Evolutionary conservation across 805 yeast species (phyloP), one percentile per base, ranked within the genome.

Genomic region (Wickerhamiella azyma): DNA sequence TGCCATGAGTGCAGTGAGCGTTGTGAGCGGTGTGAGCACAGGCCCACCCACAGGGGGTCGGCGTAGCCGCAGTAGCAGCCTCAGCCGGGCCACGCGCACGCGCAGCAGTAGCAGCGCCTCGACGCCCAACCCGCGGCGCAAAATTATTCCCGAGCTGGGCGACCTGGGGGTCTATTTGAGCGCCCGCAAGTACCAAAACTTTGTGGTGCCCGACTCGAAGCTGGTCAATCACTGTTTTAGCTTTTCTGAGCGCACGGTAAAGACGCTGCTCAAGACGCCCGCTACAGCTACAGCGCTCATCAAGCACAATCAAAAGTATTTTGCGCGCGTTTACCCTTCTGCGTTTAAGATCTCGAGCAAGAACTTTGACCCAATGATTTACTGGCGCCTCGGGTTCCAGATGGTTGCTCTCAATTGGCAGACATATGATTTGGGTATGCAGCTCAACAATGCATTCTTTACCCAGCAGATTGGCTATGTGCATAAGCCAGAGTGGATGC

Each of bases 401-500:
- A 76, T 92, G 85, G 97, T 84, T 4, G 97, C 98, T 0, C 79
- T 95, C 0, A 92, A 89, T 59, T 89, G 96, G 96, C 98, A 89
- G 62, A 80, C 92, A 0, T 80, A 76, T 59, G 98, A 92, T 58
- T 48, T 77, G 14, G 96, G 96, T 0, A 89, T 88, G 58, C 95
- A 86, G 58, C 56, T 92, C 9, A 88, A 86, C 59, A 82, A 82
- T 51, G 84, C 3, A 65, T 86, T 72, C 85, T 89, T 61, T 75
- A 75, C 43, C 61, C 71, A 44, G 9, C 48, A 48, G 2, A 44
- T 13, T 0, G 99, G 99, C 0, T 92, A 85, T 58, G 76, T 81
- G 7, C 64, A 84, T 41, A 92, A 92, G 56, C 96, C 96, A 0
- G 2, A 59, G 59, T 45, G 40, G 49, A 35, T 52, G 47, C 50